Conservation (phyloP, 768 basidiomycete genomes). For the Calocybe indica region DNA sequence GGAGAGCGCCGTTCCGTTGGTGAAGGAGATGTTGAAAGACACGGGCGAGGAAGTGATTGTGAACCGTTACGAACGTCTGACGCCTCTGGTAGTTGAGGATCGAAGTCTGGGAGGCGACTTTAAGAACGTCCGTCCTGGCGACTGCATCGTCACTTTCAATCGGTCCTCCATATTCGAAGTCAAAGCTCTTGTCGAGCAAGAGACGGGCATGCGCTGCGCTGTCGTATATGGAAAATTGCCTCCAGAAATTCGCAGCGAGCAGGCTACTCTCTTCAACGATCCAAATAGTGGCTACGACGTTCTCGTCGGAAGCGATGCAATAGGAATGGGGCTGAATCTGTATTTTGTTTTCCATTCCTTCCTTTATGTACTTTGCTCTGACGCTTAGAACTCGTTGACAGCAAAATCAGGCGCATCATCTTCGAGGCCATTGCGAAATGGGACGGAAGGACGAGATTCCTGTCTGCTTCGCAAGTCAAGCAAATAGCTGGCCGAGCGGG, state of each 20-base stretch:
- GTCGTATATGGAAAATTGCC: constrained; percentile 92
- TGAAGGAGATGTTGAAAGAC: constrained; percentile 58
- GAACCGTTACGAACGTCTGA: constrained; percentile 81
- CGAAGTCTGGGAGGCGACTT: constrained; percentile 58
- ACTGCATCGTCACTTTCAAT: constrained; percentile 88
- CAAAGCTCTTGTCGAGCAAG: constrained; percentile 65
- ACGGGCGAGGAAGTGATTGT: constrained; percentile 82
- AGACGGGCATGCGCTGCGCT: constrained; percentile 76
- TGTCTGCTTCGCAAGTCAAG: constrained; percentile 78
- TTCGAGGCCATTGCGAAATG: constrained; percentile 53
- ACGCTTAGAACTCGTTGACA: constrained; percentile 22
- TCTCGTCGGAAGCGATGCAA: constrained; percentile 89
- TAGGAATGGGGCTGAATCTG: constrained; percentile 98
- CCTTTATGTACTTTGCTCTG: not conserved
- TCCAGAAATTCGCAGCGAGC: constrained; percentile 86
- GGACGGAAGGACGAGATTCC: constrained; percentile 39
- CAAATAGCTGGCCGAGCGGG: constrained; percentile 96
- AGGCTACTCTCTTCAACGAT: constrained; percentile 90
- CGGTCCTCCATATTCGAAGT: constrained; percentile 68
- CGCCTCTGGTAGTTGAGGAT: constrained; percentile 71
- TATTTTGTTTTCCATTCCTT: too few relatives aligned
- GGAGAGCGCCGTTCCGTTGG: constrained; percentile 82
- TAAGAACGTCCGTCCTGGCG: constrained; percentile 63
- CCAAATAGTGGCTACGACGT: constrained; percentile 80
- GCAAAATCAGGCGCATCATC: constrained; percentile 69